Base-by-base conservation (phyloP, 805 yeast genomes). In the Henningerozyma blattae region DNA sequence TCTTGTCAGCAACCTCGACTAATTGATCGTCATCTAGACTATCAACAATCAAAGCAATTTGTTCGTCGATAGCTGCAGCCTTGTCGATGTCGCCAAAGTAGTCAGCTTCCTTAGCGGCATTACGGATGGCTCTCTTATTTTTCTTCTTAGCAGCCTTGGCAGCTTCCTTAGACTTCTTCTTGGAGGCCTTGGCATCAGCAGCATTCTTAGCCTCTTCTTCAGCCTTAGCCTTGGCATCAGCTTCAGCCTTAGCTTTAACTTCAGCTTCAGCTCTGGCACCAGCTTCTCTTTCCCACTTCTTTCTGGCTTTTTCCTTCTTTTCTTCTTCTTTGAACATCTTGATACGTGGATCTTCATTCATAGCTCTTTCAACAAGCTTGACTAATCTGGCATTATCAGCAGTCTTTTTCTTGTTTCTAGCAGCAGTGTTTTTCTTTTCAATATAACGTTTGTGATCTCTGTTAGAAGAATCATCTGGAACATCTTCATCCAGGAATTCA, bases 361-460 rank as follows among this genome's bases (percentile, higher is more conserved):
- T 70, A 27, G 94, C 95, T 59, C 91, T 75, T 62, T 83, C 94
- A 34, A 91, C 89, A 38, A 85, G 64, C 52, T 81, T 85, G 45
- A 80, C 74, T 43, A 89, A 62, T 58, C 96, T 76, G 58, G 86
- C 81, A 68, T 79, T 89, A 64, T 91, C 98, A 57, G 91, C 96
- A 55, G 89, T 86, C 80, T 91, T 91, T 71, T 75, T 82, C 82
- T 89, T 91, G 71, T 84, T 82, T 70, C 98, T 83, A 38, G 93
- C 84, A 47, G 94, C 86, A 63, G 83, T 75, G 71, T 91, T 91
- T 73, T 91, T 91, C 71, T 89, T 85, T 68, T 91, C 98, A 48
- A 87, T 79, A 70, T 85, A 83, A 68, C 98, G 94, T 71, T 91
- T 91, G 75, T 91, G 94, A 62, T 91, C 98, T 73, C 98, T 86